Evolutionary conservation across 2,329 filamentous ascomycete genomes (phyloP).

Genomic region (Endocalyx cinctus): DNA sequence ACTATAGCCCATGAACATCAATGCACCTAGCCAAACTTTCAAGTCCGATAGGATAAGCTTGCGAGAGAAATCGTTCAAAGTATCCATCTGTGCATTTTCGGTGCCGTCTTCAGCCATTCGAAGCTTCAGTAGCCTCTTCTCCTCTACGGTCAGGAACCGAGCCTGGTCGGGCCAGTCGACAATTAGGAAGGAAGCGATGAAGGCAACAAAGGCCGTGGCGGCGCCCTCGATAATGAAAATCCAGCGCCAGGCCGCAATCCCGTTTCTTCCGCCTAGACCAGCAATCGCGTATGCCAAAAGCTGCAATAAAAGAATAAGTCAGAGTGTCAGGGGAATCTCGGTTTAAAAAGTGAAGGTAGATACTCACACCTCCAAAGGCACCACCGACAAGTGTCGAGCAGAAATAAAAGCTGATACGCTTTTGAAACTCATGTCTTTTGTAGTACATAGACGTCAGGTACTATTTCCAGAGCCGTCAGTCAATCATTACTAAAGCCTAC

Average conservation of each 20-base stretch:
- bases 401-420: constrained; percentile 40
- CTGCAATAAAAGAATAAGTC: constrained; percentile 8
- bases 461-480: too few relatives aligned
- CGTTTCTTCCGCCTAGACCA: constrained; percentile 37
- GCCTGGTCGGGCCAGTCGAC: constrained; percentile 47
- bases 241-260: constrained; percentile 45
- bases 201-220: constrained; percentile 27
- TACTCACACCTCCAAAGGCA: constrained; percentile 36
- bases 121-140: constrained; percentile 30
- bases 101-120: constrained; percentile 27
- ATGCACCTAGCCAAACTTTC: constrained; percentile 35
- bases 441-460: constrained; percentile 47
- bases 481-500: too few relatives aligned
- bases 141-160: constrained; percentile 38
- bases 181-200: constrained; percentile 37
- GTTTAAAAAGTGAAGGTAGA: neutral
- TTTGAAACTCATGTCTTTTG: constrained; percentile 43
- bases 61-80: constrained; percentile 23
- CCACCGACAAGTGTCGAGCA: constrained; percentile 36
- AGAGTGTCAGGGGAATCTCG: neutral
- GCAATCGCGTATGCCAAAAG: constrained; percentile 45
- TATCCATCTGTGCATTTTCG: constrained; percentile 23
- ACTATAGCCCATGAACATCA: constrained; percentile 27
- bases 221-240: constrained; percentile 38
- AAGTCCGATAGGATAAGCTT: constrained; percentile 31